These are phyloP conservation scores for Hypoxylon fragiforme DNA, from an alignment of 495 filamentous ascomycete genomes.

Conservation along the genomic window DNA sequence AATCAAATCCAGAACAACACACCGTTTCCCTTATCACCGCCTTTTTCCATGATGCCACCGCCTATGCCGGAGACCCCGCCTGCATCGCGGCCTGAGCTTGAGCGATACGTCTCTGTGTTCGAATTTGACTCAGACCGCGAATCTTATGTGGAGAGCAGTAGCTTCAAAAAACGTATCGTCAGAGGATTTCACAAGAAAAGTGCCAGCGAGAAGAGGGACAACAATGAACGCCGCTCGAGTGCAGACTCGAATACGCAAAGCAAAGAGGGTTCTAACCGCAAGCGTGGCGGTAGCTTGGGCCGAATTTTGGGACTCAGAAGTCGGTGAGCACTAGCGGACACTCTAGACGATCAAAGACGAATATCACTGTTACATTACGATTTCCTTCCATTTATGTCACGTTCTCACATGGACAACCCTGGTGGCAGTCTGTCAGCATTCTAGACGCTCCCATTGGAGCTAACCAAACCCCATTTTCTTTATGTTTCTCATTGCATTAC, in stretches of 20 bases:
- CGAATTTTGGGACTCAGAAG: constrained; percentile 31
- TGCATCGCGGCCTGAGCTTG: constrained; percentile 13
- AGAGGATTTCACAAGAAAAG: constrained; percentile 40
- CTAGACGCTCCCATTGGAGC: neutral
- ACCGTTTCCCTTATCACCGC: constrained; percentile 11
- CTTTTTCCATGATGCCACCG: constrained; percentile 8
- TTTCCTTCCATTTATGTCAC: constrained; percentile 1
- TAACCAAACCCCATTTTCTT: constrained; percentile 11
- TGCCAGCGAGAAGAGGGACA: constrained; percentile 31
- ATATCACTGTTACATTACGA: constrained; percentile 10
- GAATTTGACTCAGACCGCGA: constrained; percentile 38
- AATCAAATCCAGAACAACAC: constrained; percentile 13
- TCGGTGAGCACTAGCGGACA: neutral
- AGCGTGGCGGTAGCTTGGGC: constrained; percentile 37
- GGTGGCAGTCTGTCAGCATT: constrained; percentile 5
- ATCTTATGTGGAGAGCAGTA: constrained; percentile 23
- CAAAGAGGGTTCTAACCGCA: constrained; percentile 17
- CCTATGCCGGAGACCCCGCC: neutral
- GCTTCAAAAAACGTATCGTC: constrained; percentile 34
- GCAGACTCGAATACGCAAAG: constrained; percentile 11
- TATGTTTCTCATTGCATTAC: constrained; percentile 7
- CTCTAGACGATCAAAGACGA: neutral
- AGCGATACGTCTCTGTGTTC: constrained; percentile 36
- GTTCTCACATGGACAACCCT: neutral
- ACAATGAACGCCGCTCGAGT: constrained; percentile 9